Base-by-base conservation (phyloP, 78 protist genomes). In the Isochrysis galbana region DNA sequence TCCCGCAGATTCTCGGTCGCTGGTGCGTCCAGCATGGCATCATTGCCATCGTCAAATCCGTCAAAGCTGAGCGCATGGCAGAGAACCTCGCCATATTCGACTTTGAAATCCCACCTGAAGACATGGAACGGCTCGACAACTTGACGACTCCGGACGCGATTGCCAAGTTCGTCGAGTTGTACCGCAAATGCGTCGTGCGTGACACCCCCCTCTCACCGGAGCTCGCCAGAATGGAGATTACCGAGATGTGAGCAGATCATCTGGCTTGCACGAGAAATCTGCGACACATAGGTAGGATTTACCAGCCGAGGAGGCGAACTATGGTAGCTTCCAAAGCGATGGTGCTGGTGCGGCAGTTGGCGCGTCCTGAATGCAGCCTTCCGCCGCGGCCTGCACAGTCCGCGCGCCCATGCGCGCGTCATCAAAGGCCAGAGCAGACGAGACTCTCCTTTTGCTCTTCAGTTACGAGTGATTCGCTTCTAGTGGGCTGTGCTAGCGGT, bases 21-120 rank as follows among this genome's bases (percentile, higher is more conserved):
- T 80, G 54, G 55, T 80, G 88, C 88, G 88, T 80, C 41, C 88
- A 80, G 55, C 54, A 80, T 23, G 55, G 54, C 21, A 26, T 80
- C 55, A 44, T 80, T 22, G 2, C 0, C 88, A 80, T 80, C 23
- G 41, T 54, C 32, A 80, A 80, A 54, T 77, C 84, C 17, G 38
- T 29, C 54, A 80, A 80, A 54, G n/a, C 0, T 19, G 88, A 41
- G 88, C 51, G 88, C 19, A 80, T 80, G 88, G 29, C 0, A 22
- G 88, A 80, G 88, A 80, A 80, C 38, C 4, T 44, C 41, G 39
- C 0, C 22, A 23, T 80, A 3, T 44, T 80, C 88, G 54, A 44
- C 55, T 80, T 41, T 0, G 88, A 25, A 34, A 46, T 80, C 54
- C 38, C 5, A 3, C 55, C 2, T 34, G 55, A 25, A 7, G 88